Evolutionary conservation across 1,284 basidiomycete species (phyloP).

Genomic region (Boletellus deceptivus): DNA sequence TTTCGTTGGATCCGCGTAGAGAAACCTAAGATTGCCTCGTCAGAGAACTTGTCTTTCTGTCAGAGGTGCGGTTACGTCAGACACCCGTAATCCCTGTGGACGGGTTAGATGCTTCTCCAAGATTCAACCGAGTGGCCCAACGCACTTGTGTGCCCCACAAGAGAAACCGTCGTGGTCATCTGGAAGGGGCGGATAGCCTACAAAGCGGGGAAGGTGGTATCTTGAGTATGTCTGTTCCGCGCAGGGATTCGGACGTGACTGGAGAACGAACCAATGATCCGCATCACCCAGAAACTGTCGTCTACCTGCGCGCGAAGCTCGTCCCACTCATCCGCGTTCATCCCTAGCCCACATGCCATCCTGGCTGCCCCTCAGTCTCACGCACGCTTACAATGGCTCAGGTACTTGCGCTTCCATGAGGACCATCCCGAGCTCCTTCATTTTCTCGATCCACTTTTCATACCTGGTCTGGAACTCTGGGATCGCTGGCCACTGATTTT

Average conservation of each 20-base stretch:
- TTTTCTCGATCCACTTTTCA: slow-evolving; percentile 75
- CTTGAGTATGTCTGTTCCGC: not conserved
- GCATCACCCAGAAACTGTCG: slow-evolving; percentile 86
- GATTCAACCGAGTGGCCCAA: not conserved
- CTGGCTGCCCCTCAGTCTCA: slow-evolving; percentile 37
- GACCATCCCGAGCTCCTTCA: slow-evolving; percentile 73
- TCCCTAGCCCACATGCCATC: slow-evolving; percentile 77
- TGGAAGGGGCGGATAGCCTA: slow-evolving; percentile 84
- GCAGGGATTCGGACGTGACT: not conserved
- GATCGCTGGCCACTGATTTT: slow-evolving; percentile 78
- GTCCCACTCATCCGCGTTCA: slow-evolving; percentile 68
- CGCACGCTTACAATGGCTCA: not conserved
- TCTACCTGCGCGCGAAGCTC: slow-evolving; percentile 65
- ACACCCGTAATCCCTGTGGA: slow-evolving; percentile 77
- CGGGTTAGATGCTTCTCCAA: slow-evolving; percentile 7
- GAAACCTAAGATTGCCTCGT: slow-evolving; percentile 49
- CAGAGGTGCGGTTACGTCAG: slow-evolving; percentile 56
- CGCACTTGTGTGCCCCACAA: slow-evolving; percentile 81
- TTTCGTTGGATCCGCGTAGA: slow-evolving; percentile 75
- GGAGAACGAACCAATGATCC: slow-evolving; percentile 61
- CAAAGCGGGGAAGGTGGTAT: not conserved
- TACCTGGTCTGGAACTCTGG: slow-evolving; percentile 60
- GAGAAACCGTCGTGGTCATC: slow-evolving; percentile 74
- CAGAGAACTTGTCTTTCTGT: slow-evolving; percentile 2
- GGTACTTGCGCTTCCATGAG: slow-evolving; percentile 76